phyloP scores from a whole-genome alignment of 2,329 filamentous ascomycete genomes.

The Lecanicillium sp. region DNA sequence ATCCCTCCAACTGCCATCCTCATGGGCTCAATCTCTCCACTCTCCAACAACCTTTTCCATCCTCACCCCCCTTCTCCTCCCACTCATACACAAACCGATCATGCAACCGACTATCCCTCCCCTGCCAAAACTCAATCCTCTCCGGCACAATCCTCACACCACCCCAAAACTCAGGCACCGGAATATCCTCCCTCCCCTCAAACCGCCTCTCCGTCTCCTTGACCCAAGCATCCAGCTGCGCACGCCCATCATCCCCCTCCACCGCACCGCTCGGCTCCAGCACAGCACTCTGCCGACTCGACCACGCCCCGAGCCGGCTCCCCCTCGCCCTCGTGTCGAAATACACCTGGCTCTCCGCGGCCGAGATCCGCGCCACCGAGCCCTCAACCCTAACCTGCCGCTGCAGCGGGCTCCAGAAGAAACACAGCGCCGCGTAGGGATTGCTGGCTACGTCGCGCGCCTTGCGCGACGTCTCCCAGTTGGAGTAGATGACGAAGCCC shows the following conservation, averaged over 20 bases:
- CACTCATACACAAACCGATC: slow-evolving; percentile 84
- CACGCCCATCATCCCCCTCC: slow-evolving; percentile 56
- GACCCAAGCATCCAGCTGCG: slow-evolving; percentile 69
- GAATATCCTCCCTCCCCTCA: slow-evolving; percentile 67
- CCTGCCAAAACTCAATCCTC: slow-evolving; percentile 93
- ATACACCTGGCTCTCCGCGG: slow-evolving; percentile 64
- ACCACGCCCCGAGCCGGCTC: slow-evolving; percentile 84
- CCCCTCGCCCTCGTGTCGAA: slow-evolving; percentile 66
- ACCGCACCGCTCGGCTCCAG: slow-evolving; percentile 36
- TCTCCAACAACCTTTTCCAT: slow-evolving; percentile 46
- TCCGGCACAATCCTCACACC: slow-evolving; percentile 80
- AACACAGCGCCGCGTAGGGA: slow-evolving; percentile 72
- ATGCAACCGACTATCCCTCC: slow-evolving; percentile 79
- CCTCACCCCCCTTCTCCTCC: slow-evolving; percentile 36
- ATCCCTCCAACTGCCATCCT: no score
- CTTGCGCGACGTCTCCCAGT: slow-evolving; percentile 72
- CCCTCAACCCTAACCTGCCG: slow-evolving; percentile 90
- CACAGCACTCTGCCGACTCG: slow-evolving; percentile 78
- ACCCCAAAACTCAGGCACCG: slow-evolving; percentile 91
- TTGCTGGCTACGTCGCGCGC: slow-evolving; percentile 64
- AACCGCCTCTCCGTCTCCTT: slow-evolving; percentile 69
- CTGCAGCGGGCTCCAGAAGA: slow-evolving; percentile 83
- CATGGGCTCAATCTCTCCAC: slow-evolving; percentile 70
- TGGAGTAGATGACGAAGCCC: slow-evolving; percentile 90
- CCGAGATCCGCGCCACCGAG: slow-evolving; percentile 52